Evolutionary conservation across 805 yeast species (phyloP), one percentile per base, ranked within the genome.

Genomic region (Metschnikowia continentalis): DNA sequence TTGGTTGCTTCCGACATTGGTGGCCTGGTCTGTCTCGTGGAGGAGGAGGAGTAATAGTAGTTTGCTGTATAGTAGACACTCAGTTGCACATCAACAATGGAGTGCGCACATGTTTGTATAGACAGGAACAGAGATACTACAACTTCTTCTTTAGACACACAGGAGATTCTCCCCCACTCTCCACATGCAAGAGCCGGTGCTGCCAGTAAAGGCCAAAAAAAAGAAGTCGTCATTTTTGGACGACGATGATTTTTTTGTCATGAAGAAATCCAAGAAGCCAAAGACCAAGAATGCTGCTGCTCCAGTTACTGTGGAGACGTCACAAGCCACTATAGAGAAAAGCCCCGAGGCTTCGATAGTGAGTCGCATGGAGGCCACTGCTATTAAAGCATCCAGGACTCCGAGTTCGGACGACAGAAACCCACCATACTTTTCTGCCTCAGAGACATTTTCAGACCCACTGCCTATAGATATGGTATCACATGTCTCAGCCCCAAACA

Each of bases 231-330:
- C 54, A 3, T 44, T 56, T 26, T 44, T 56, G 17, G 58, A 51
- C 2, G 58, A 59, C n/a, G 72, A 69, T 49, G 72, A 68, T 44
- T 68, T 68, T 54, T 69, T 69, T 51, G 64, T 66, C 7, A 50
- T 66, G 42, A 58, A 56, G 46, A 50, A 53, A 32, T 46, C 53
- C 20, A 57, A 56, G 51, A 52, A 50, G 37, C 13, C 47, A n/a
- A 50, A 48, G 42, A 35, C 53, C n/a, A 22, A 42, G 33, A 26
- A 26, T 26, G 14, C 22, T n/a, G 38, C 38, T 6, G 20, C 46
- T 3, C n/a, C 7, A 26, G 33, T n/a, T 30, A 2, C 15, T 11
- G 22, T 15, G 43, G 35, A 11, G 11, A 20, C 22, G 15, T 40
- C 35, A 26, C 43, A 15, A 30, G 22, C 15, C 17, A 26, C 17